Base-by-base conservation (phyloP, 176 grass and related monocot species). In the Lolium rigidum region DNA sequence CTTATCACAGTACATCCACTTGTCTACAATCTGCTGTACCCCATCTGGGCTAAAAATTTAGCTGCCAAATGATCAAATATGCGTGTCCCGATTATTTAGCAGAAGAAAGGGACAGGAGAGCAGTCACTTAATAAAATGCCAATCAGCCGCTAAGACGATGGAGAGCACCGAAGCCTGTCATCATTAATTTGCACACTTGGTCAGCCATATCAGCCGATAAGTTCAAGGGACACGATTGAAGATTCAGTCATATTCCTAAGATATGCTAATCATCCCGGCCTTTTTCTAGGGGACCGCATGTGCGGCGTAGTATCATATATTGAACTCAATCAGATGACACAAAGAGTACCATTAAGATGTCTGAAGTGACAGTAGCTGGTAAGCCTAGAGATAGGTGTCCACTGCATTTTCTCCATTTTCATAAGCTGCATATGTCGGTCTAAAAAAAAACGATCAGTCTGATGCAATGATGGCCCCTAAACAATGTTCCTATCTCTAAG, bases 41-140 rank as follows among this genome's bases (percentile, higher is more conserved):
- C 41, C 31, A 71, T 10, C 1, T 82, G 24, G 9, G 17, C 52
- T 9, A 14, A 9, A 77, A 57, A 14, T n/a, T 64, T 47, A 79
- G 65, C 22, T 16, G 68, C 83, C 56, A 56, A 46, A 63, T 5
- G 35, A 71, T 64, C 22, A n/a, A 72, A 25, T 31, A 11, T 15
- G 12, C 16, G 38, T 56, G 21, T 54, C 12, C 78, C 64, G 18
- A 56, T 52, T 73, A 50, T 3, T 20, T 56, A 38, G 48, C 24
- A 20, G 35, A 67, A n/a, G 25, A 74, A 73, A 86, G 80, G 16
- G 74, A 87, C 89, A 60, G 12, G 56, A 50, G 28, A 74, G 7
- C 66, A 83, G 65, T 83, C 84, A 87, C 77, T 58, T 11, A 13
- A 50, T 50, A 11, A 3, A 11, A 50, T 10, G 46, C 46, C 46